Percentiles rank a stretch among this genome's conserved stretches.
Evolutionary conservation across 176 grass and related monocot species (phyloP).

Genomic region (Carex scoparia): DNA sequence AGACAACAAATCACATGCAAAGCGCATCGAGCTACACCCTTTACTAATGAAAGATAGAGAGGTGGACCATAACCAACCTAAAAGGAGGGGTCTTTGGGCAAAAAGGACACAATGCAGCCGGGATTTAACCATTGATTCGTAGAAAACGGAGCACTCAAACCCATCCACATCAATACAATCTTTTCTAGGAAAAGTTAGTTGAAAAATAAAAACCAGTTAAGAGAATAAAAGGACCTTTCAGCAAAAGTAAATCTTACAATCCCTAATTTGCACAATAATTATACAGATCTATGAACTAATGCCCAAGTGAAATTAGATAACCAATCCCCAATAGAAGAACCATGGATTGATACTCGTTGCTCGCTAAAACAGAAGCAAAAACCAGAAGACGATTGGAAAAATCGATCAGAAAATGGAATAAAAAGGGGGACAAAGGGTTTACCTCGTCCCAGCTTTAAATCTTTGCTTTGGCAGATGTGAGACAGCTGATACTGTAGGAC

Average conservation of each 20-base stretch:
- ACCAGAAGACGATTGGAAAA: constrained; percentile 1
- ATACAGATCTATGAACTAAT: constrained; percentile 22
- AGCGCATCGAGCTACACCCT: constrained; percentile 11
- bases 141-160: constrained; percentile 12
- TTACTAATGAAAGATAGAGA: constrained; percentile 16
- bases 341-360: background rate
- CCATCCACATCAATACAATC: constrained; percentile 22
- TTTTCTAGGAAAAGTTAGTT: constrained; percentile 19
- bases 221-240: constrained; percentile 5
- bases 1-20: constrained; percentile 27
- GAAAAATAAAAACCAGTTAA: background rate
- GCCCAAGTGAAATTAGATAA: background rate
- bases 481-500: constrained; percentile 20
- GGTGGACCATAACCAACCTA: constrained; percentile 20
- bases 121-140: constrained; percentile 14
- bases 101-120: constrained; percentile 24
- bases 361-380: background rate
- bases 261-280: constrained; percentile 5
- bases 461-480: background rate
- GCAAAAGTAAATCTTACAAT: background rate
- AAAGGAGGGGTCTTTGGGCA: constrained; percentile 21
- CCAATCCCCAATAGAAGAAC: background rate
- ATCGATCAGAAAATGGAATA: constrained; percentile 14
- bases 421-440: constrained; percentile 2
- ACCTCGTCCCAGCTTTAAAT: constrained; percentile 13